Evolutionary conservation across 768 basidiomycete species (phyloP), one percentile per base, ranked within the genome.

Genomic region (Panaeolus cyanescens): DNA sequence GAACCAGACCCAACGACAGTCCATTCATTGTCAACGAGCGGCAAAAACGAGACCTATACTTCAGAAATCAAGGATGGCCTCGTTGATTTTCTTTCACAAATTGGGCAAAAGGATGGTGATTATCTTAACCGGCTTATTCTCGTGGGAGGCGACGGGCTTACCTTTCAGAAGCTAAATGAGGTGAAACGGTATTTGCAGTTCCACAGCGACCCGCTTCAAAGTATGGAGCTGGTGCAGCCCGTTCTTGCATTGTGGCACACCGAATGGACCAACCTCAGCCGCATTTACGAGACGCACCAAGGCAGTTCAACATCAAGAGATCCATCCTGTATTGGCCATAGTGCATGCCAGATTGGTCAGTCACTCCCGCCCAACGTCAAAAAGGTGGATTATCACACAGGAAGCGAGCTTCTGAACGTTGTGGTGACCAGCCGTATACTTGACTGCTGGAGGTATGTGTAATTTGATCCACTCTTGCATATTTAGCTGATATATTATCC

Each of bases 91-190:
- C 59, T 77, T 2, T 61, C 34, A 0, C 78, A 80, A 62, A 58
- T 67, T 7, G 76, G 76, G 0, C 71, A 76, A 45, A 64, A 56
- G 6, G 54, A 55, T 2, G 69, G 64, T 5, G 34, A 63, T 12
- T 70, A 70, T 57, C 55, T 66, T 12, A 59, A 57, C 10, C 59
- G 65, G 8, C 56, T 75, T 10, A 60, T 75, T 22, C 63, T 69
- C 5, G 62, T 73, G 20, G 72, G 72, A 13, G 75, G 77, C 1
- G 75, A 79, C 65, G 77, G 78, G 1, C 65, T 77, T 32, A 75
- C 77, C 2, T 79, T 60, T 61, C 70, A 78, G 58, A 72, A 71
- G 62, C 59, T 73, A 12, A 28, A 68, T 2, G 60, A 68, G 30
- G 55, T 72, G 7, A 59, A 70, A 54, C 58, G 64, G 13, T 71